Conservation (phyloP, 257 asterid genomes). For the Ajuga chamaepitys region DNA sequence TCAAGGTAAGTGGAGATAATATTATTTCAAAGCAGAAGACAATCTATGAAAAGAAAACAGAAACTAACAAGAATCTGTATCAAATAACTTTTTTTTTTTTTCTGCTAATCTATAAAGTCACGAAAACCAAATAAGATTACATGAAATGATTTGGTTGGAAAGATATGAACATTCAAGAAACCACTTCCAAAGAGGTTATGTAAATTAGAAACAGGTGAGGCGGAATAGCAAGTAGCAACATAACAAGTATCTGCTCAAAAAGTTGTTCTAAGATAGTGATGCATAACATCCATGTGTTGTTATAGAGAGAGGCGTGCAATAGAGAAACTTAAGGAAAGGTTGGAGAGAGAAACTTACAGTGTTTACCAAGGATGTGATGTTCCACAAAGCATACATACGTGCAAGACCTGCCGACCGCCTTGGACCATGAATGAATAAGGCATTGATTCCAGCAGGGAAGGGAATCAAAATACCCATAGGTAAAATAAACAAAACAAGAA, state of each 20-base stretch:
- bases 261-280: background rate
- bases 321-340: background rate
- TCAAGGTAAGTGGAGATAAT: background rate
- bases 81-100: background rate
- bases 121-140: background rate
- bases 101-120: background rate
- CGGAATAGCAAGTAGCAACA: background rate
- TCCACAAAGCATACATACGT: slow-evolving; percentile 93
- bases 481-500: slow-evolving; percentile 73
- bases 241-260: background rate
- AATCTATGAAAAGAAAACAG: background rate
- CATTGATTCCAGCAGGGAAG: slow-evolving; percentile 97
- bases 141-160: background rate
- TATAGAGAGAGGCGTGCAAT: background rate
- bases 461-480: slow-evolving; percentile 92
- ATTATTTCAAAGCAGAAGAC: background rate
- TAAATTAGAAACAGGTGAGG: background rate
- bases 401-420: slow-evolving; percentile 93
- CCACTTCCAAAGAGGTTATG: background rate
- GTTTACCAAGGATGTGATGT: slow-evolving; percentile 72
- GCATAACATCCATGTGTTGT: background rate
- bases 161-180: background rate
- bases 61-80: background rate
- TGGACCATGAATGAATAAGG: slow-evolving; percentile 90
- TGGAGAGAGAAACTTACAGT: slow-evolving; percentile 50